These are phyloP conservation scores for Ogataea methylovora DNA, from an alignment of 805 yeast species.

Conservation along the genomic window DNA sequence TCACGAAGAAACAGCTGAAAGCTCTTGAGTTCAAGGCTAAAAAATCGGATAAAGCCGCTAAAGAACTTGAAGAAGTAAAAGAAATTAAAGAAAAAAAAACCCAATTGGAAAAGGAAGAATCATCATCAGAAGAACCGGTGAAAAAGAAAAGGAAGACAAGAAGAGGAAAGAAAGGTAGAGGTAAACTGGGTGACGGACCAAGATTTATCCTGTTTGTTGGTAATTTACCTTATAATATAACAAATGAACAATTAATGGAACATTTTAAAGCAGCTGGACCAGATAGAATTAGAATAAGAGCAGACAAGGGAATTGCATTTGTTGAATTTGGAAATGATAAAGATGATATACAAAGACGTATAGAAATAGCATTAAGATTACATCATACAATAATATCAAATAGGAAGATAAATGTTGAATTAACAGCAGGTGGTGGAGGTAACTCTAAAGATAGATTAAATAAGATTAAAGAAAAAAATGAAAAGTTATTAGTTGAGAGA, in stretches of 20 bases:
- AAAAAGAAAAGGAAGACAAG: conserved; percentile 69
- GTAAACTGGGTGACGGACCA: conserved; percentile 35
- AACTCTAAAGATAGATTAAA: conserved; percentile 60
- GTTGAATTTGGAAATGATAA: conserved; percentile 63
- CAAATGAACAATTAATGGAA: conserved; percentile 50
- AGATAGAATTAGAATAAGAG: conserved; percentile 67
- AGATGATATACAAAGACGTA: conserved; percentile 61
- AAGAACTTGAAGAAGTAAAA: conserved; percentile 24
- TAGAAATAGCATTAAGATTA: conserved; percentile 79
- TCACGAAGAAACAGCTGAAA: conserved; percentile 60
- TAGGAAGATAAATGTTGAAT: conserved; percentile 87
- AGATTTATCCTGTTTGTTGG: conserved; percentile 86
- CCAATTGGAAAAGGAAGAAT: conserved; percentile 20
- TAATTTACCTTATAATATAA: conserved; percentile 69
- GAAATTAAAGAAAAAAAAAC: conserved; percentile 15
- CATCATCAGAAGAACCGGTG: conserved; percentile 27
- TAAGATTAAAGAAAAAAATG: conserved; percentile 76
- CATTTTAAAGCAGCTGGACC: conserved; percentile 77
- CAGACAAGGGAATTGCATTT: conserved; percentile 87
- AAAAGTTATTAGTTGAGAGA: conserved; percentile 64
- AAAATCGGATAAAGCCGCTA: conserved; percentile 27
- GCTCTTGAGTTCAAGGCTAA: conserved; percentile 47
- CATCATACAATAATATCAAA: conserved; percentile 67
- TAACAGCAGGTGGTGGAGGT: conserved; percentile 98
- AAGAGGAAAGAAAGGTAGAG: conserved; percentile 69